Evolutionary conservation across 2,329 filamentous ascomycete genomes (phyloP).

Genomic region (Ophiostoma ulmi): DNA sequence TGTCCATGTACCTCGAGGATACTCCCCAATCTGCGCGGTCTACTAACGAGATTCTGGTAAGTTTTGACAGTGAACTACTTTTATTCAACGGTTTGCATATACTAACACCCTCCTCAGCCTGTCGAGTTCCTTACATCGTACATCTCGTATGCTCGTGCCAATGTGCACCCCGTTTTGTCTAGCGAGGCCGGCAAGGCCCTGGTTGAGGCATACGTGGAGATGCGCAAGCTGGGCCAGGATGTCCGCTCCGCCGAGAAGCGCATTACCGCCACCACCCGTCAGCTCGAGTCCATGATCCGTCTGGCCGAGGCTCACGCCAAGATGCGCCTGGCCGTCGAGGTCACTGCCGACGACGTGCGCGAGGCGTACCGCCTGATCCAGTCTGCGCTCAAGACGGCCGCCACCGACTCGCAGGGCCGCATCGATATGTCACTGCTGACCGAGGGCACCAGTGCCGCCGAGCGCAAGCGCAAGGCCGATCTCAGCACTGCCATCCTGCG

Average conservation of each 20-base stretch:
- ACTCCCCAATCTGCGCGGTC: conserved; percentile 76
- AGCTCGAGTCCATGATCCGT: conserved; percentile 97
- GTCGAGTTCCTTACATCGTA: conserved; percentile 94
- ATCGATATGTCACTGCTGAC: conserved; percentile 97
- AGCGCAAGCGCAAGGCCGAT: conserved; percentile 75
- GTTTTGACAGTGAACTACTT: background rate
- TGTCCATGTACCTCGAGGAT: conserved; percentile 96
- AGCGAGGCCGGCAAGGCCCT: conserved; percentile 77
- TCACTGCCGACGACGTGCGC: conserved; percentile 75
- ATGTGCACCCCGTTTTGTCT: conserved; percentile 78
- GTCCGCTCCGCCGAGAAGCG: conserved; percentile 85
- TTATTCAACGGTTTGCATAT: background rate
- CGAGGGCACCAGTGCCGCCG: conserved; percentile 86
- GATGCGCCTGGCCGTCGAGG: conserved; percentile 77
- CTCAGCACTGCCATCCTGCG: conserved; percentile 72
- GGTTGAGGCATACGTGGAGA: conserved; percentile 81
- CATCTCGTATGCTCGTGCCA: conserved; percentile 89
- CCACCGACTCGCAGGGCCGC: conserved; percentile 86
- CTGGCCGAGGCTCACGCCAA: conserved; percentile 94
- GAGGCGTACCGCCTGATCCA: conserved; percentile 93
- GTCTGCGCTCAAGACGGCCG: conserved; percentile 88
- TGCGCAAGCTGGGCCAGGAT: conserved; percentile 88
- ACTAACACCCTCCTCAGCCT: conserved; percentile 40
- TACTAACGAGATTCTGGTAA: conserved; percentile 63
- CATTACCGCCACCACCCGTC: conserved; percentile 94